Percentiles rank a stretch among this genome's conserved stretches.
phyloP scores from a whole-genome alignment of 2,329 filamentous ascomycete species.

The Apiospora sp. region DNA sequence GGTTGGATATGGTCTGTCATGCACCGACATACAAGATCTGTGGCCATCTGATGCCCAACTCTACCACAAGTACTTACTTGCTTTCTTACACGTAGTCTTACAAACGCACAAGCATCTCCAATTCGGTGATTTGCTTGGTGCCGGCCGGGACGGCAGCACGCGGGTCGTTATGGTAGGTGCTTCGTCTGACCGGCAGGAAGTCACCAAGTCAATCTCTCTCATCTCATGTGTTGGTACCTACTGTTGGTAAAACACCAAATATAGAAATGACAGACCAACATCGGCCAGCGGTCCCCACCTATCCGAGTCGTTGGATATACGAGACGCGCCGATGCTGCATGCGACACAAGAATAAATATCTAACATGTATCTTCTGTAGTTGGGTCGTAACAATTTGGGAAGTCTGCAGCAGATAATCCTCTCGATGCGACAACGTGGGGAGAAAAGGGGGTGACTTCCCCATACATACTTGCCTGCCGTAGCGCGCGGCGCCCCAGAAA shows the following conservation, averaged over 20 bases:
- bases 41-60: background rate
- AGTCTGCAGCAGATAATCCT: background rate
- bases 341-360: background rate
- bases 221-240: background rate
- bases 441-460: background rate
- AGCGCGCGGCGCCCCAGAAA: background rate
- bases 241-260: background rate
- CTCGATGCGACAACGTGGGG: background rate
- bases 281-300: background rate
- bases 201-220: background rate
- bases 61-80: background rate
- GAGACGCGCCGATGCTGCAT: background rate
- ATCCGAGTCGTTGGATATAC: background rate
- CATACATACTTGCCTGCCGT: background rate
- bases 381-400: background rate
- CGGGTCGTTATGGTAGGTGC: background rate
- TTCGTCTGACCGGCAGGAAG: background rate
- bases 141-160: background rate
- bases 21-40: background rate
- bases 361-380: background rate
- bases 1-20: background rate
- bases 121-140: background rate
- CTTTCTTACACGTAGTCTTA: background rate
- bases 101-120: background rate
- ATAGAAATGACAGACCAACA: background rate